phyloP scores from a whole-genome alignment of 2,329 filamentous ascomycete species.

The Ilyonectria sp. region DNA sequence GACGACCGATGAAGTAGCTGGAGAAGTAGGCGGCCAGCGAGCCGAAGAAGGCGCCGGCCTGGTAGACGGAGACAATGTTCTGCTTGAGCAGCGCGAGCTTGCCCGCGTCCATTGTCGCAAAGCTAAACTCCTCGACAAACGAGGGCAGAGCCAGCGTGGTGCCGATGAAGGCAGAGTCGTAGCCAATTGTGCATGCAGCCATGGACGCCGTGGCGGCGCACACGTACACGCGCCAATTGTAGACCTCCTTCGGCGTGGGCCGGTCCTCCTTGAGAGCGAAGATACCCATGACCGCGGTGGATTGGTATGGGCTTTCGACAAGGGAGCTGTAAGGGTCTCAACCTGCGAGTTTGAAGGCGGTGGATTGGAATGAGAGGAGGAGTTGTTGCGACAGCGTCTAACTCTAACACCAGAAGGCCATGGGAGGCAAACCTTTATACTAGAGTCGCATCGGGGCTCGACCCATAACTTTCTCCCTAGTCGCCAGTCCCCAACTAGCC shows the following conservation, averaged over 20 bases:
- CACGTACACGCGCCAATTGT: conserved; percentile 73
- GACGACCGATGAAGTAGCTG: conserved; percentile 78
- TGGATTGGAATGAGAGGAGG: conserved; percentile 16
- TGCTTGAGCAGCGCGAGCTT: conserved; percentile 74
- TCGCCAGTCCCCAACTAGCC: background rate
- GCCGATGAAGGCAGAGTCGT: conserved; percentile 84
- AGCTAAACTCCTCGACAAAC: conserved; percentile 78
- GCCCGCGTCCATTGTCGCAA: conserved; percentile 63
- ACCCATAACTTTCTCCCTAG: conserved; percentile 25
- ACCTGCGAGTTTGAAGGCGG: background rate
- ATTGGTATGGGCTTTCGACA: conserved; percentile 2
- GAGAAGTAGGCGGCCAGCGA: conserved; percentile 78
- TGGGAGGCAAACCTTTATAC: conserved; percentile 34
- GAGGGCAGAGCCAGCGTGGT: conserved; percentile 80
- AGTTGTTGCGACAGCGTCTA: conserved; percentile 6
- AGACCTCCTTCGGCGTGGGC: conserved; percentile 70
- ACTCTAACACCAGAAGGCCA: background rate
- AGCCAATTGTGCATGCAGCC: conserved; percentile 71
- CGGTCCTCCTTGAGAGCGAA: conserved; percentile 69
- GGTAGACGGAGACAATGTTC: conserved; percentile 87
- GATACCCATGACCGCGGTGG: conserved; percentile 57
- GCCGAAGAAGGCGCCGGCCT: conserved; percentile 88
- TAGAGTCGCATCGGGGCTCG: conserved; percentile 22
- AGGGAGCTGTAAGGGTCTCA: background rate
- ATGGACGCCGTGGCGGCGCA: conserved; percentile 70